A percentile compares a stretch with the other conserved stretches of the same genome.
phyloP scores from a whole-genome alignment of 1,284 basidiomycete species.

The Ceratobasidium papillatum region DNA sequence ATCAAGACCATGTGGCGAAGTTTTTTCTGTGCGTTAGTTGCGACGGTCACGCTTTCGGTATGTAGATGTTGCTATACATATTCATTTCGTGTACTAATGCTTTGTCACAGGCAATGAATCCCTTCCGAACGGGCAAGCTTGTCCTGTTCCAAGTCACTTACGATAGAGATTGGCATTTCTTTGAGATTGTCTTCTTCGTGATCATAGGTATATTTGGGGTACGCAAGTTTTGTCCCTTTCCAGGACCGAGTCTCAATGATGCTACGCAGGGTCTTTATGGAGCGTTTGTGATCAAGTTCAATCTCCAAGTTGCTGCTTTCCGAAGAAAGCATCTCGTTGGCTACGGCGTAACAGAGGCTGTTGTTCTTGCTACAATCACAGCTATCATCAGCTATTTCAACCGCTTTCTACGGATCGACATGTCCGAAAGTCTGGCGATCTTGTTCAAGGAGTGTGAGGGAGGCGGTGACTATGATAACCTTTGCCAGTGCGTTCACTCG shows the following conservation, averaged over 20 bases:
- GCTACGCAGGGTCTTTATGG: slow-evolving; percentile 87
- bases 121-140: slow-evolving; percentile 96
- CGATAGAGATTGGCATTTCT: slow-evolving; percentile 98
- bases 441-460: slow-evolving; percentile 97
- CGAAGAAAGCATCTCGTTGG: slow-evolving; percentile 86
- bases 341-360: slow-evolving; percentile 89
- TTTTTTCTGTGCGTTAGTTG: slow-evolving; percentile 96
- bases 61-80: slow-evolving; percentile 51
- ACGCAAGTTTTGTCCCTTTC: slow-evolving; percentile 48
- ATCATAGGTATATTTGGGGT: slow-evolving; percentile 96
- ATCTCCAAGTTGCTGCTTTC: slow-evolving; percentile 94
- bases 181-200: slow-evolving; percentile 95
- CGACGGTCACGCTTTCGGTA: slow-evolving; percentile 94
- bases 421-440: slow-evolving; percentile 97
- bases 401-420: slow-evolving; percentile 94
- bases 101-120: slow-evolving; percentile 86
- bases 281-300: slow-evolving; percentile 96
- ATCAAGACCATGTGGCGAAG: slow-evolving; percentile 99
- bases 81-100: not conserved
- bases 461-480: slow-evolving; percentile 88
- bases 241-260: not conserved
- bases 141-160: slow-evolving; percentile 99
- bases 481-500: slow-evolving; percentile 84
- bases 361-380: slow-evolving; percentile 85
- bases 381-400: slow-evolving; percentile 95